These are phyloP conservation scores for Eucalyptus fibrosa DNA, from an alignment of 345 rosid genomes.

Conservation along the genomic window DNA sequence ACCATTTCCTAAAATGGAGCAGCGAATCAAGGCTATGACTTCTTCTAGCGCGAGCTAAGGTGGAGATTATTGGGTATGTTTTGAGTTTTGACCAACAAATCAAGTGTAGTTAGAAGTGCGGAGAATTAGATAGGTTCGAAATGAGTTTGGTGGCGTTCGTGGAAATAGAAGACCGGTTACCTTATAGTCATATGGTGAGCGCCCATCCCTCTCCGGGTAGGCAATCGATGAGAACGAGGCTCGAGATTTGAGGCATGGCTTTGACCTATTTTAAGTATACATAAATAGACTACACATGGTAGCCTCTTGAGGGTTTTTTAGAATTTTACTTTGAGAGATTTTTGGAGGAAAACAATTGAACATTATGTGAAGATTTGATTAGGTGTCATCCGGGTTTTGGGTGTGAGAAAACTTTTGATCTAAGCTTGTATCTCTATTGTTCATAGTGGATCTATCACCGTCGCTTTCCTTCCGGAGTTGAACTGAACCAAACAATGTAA, in stretches of 20 bases:
- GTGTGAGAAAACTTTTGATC: not conserved
- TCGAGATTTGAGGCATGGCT: not conserved
- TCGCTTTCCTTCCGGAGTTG: accelerated
- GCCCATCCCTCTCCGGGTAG: not conserved
- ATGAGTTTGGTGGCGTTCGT: not conserved
- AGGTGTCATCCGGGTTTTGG: not conserved
- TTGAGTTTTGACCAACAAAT: not conserved
- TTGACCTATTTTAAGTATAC: not conserved
- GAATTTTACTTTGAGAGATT: not conserved
- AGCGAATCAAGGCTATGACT: not conserved
- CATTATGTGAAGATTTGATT: not conserved
- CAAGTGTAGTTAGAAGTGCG: not conserved
- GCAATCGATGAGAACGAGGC: not conserved
- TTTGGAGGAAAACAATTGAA: not conserved
- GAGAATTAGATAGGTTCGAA: not conserved
- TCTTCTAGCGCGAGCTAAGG: not conserved
- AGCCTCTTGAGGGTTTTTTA: not conserved
- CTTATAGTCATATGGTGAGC: not conserved
- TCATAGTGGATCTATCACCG: not conserved
- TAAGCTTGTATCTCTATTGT: not conserved
- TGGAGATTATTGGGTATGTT: not conserved
- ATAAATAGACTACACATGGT: not conserved
- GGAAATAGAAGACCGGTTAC: not conserved
- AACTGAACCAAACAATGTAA: too few species aligned
- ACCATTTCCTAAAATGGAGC: not conserved